These are phyloP conservation scores for Ramaria sp. DNA, from an alignment of 768 basidiomycete genomes.

Conservation along the genomic window DNA sequence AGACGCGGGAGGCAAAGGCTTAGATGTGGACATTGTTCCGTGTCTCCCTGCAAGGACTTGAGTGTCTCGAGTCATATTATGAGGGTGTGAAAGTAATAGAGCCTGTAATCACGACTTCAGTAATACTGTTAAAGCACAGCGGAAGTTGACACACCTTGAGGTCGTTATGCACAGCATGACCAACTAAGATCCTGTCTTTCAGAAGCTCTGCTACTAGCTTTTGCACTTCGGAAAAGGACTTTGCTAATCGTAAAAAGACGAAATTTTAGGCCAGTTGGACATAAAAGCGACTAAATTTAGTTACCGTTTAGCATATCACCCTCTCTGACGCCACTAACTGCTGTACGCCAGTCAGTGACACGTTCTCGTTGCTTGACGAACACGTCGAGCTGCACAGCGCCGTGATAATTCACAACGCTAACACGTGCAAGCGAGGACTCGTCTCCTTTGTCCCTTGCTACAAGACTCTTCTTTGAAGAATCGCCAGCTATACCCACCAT, in stretches of 20 bases:
- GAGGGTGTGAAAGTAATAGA: conserved; percentile 63
- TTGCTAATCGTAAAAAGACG: conserved; percentile 35
- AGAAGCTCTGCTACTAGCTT: conserved; percentile 64
- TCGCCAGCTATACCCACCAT: conserved; percentile 94
- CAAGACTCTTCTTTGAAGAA: neutral
- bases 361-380: conserved; percentile 81
- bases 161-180: conserved; percentile 89
- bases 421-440: conserved; percentile 86
- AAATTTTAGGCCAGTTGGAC: neutral
- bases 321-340: conserved; percentile 75
- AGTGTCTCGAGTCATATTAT: conserved; percentile 55
- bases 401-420: conserved; percentile 82
- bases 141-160: conserved; percentile 46
- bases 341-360: conserved; percentile 89
- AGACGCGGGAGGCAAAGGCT: neutral
- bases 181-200: conserved; percentile 71
- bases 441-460: conserved; percentile 29
- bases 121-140: neutral
- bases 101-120: conserved; percentile 27
- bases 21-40: neutral
- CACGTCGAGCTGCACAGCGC: conserved; percentile 67
- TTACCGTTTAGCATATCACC: conserved; percentile 62
- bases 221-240: conserved; percentile 71
- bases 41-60: conserved; percentile 43
- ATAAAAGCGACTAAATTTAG: conserved; percentile 10